Evolutionary conservation across 495 filamentous ascomycete genomes (phyloP).

Genomic region (Penicillium angulare): DNA sequence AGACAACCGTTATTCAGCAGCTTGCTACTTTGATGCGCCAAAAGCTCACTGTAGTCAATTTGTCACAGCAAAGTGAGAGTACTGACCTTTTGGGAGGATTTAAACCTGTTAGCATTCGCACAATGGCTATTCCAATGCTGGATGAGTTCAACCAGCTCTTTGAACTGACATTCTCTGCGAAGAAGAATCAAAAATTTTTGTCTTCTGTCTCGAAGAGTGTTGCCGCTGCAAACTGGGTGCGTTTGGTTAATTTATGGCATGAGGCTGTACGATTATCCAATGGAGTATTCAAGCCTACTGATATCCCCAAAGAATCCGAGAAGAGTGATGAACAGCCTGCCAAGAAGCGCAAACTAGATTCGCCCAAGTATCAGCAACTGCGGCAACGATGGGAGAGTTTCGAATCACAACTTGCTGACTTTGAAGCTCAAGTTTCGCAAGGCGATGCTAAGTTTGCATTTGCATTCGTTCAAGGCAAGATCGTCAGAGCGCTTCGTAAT

Average conservation of each 20-base stretch:
- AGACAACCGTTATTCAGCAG: constrained; percentile 93
- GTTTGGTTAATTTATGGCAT: constrained; percentile 79
- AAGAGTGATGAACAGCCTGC: constrained; percentile 56
- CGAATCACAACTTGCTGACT: constrained; percentile 67
- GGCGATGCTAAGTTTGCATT: constrained; percentile 86
- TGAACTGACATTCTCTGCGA: constrained; percentile 75
- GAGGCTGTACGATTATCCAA: constrained; percentile 85
- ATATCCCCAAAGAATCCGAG: constrained; percentile 33
- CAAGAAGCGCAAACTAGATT: constrained; percentile 82
- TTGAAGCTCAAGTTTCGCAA: constrained; percentile 76
- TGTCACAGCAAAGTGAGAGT: constrained; percentile 96
- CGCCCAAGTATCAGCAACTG: constrained; percentile 62
- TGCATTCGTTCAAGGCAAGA: constrained; percentile 90
- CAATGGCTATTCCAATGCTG: constrained; percentile 82
- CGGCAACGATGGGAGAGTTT: constrained; percentile 79
- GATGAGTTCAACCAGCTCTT: constrained; percentile 93
- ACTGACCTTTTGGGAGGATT: constrained; percentile 92
- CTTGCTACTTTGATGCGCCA: constrained; percentile 77
- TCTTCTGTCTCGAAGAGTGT: constrained; percentile 75
- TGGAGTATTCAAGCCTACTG: constrained; percentile 53
- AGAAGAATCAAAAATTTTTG: constrained; percentile 83
- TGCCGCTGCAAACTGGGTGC: constrained; percentile 78
- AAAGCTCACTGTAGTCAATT: constrained; percentile 84
- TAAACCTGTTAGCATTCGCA: constrained; percentile 89
- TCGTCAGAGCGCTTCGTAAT: constrained; percentile 87